Conservation (phyloP, 176 grass and related monocot genomes). For the Aegilops speltoides region DNA sequence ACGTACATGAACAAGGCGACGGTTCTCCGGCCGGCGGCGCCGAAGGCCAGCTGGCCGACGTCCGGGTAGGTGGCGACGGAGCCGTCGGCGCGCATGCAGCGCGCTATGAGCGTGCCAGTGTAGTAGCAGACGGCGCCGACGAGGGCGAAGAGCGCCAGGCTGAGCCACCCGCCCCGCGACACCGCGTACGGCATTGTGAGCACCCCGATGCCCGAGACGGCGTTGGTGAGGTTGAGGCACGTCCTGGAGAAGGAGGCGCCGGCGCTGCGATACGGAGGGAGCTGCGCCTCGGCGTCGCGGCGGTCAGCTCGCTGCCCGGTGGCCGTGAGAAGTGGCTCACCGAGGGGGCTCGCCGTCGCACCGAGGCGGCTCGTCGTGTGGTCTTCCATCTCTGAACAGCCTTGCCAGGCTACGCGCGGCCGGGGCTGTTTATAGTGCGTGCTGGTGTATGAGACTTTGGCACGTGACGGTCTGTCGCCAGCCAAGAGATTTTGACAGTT, state of each 20-base stretch:
- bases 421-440: too few relatives aligned
- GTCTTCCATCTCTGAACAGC: not conserved
- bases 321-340: not conserved
- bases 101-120: not conserved
- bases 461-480: too few relatives aligned
- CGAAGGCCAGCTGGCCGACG: slow-evolving; percentile 1
- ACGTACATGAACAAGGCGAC: not conserved
- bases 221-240: slow-evolving; percentile 9
- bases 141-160: not conserved
- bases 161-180: slow-evolving; percentile 5
- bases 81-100: slow-evolving; percentile 1
- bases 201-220: slow-evolving; percentile 5
- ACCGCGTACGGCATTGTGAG: not conserved
- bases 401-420: too few relatives aligned
- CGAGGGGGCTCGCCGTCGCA: not conserved
- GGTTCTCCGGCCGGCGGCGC: not conserved
- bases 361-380: not conserved
- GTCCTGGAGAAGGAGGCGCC: slow-evolving; percentile 1
- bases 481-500: too few relatives aligned
- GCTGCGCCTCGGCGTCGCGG: not conserved
- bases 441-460: too few relatives aligned
- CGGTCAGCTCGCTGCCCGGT: not conserved
- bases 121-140: slow-evolving; percentile 10
- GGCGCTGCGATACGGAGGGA: not conserved
- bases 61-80: not conserved